Base-by-base conservation (phyloP, 208 protist species). In the Phytomonas serpens region DNA sequence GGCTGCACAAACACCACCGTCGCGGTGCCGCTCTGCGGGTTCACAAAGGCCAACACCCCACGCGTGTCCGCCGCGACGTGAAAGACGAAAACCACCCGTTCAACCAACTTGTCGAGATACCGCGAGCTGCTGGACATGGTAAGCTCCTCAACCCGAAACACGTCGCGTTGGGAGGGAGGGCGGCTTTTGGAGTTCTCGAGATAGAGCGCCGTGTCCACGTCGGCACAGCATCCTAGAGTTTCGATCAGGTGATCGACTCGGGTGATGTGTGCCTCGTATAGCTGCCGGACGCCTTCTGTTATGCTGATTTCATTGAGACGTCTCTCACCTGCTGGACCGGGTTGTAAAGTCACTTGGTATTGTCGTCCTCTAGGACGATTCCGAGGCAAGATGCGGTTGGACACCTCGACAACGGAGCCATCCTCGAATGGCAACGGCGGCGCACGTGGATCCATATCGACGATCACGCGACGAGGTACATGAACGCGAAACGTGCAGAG, bases 1-100 rank as follows among this genome's bases (percentile, higher is more conserved):
- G 92, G 81, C 71, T 97, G 92, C 23, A 97, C 65, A 73, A 94
- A 83, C 32, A 95, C 82, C 11, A 93, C 83, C 1, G 85, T 36
- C 29, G 80, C 89, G 4, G 70, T 75, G 32, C 78, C 77, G 0
- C 86, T 76, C 32, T 86, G 78, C 33, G 75, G 84, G 78, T 88
- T 88, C 10, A 92, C 79, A 19, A 92, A 74, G 29, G 80, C 89
- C 33, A 97, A 11, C 10, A 94, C 66, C 32, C 89, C 89, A 42
- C 89, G 86, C 27, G 85, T 84, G 38, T 92, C 87, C 32, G 76
- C 81, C 16, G 77, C 71, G 42, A 77, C 81, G 72, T 94, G 92
- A 73, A 92, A 94, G 36, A 97, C 51, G 72, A 97, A 97, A 14
- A 83, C 83, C 57, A 73, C 83, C 27, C 87, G 86, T 30, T 84